Base-by-base conservation (phyloP, 495 filamentous ascomycete species). In the Oleoguttula mirabilis region DNA sequence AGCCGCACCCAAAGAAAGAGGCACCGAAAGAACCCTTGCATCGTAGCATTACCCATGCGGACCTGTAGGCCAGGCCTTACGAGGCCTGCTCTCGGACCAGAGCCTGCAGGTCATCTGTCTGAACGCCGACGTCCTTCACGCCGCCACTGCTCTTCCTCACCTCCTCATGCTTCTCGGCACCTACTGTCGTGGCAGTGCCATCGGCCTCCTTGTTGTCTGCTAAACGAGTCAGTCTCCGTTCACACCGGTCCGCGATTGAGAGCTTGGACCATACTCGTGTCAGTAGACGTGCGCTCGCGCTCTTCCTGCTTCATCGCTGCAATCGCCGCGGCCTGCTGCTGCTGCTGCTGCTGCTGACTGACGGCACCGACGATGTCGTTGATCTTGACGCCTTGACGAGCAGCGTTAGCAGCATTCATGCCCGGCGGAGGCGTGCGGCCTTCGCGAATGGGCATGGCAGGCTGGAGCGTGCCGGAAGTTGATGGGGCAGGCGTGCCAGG, bases 251-350 rank as follows among this genome's bases (percentile, higher is more conserved):
- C 43, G 19, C 43, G 43, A 32, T 36, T 46, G 21, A 51, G 22
- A 8, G 48, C 36, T 15, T 36, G 33, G 14, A 51, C 38, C 48
- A 51, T 51, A 32, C 36, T 51, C 36, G 43, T 31, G 39, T 51
- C 48, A n/a, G 37, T 46, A 21, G 43, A 43, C 31, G 48, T 51
- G 38, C 48, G 48, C 48, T 47, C 48, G 38, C 48, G 48, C 48
- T 47, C 48, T 23, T 51, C 48, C 22, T 47, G 43, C 37, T 38
- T 24, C 40, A 22, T 36, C 17, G 31, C 40, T 14, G 28, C 14
- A 31, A 39, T 30, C 21, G 22, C 32, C 21, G 39, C 32, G 2
- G 20, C 7, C 42, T 25, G 32, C 33, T 37, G 32, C 30, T 43
- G 32, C 23, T 31, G 51, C 39, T 22, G 55, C 42, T 23, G 57